phyloP scores from a whole-genome alignment of 441 rosid species.

The Erodium chrysanthum region DNA sequence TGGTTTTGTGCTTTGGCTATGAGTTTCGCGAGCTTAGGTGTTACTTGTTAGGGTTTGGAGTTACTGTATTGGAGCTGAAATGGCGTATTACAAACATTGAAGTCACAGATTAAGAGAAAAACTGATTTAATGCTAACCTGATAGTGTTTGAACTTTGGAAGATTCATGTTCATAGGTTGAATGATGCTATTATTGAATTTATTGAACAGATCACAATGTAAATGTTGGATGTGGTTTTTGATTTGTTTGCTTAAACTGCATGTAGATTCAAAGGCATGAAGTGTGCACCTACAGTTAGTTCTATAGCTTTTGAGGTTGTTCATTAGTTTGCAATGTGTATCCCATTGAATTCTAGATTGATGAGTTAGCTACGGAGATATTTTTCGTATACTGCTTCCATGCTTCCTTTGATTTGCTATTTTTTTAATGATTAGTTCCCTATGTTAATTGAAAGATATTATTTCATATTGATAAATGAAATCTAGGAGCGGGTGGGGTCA shows the following conservation, averaged over 20 bases:
- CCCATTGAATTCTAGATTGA: background rate
- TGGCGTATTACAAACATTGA: background rate
- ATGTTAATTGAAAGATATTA: background rate
- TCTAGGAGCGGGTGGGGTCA: slow-evolving; percentile 32
- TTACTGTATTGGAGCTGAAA: background rate
- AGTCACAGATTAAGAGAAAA: background rate
- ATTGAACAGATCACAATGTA: background rate
- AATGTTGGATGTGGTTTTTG: background rate
- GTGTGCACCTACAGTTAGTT: background rate
- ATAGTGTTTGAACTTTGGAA: background rate
- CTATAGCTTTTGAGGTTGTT: background rate
- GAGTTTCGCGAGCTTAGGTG: background rate
- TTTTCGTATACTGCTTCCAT: background rate
- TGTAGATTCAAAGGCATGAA: background rate
- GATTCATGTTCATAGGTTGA: background rate
- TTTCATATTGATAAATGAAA: slow-evolving; percentile 2
- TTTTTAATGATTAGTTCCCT: background rate
- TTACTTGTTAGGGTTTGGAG: background rate
- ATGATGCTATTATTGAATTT: background rate
- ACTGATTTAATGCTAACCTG: background rate
- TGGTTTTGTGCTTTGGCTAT: background rate
- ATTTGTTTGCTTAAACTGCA: background rate
- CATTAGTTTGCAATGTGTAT: background rate
- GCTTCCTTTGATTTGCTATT: background rate
- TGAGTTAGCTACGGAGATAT: background rate